Percentiles rank a stretch among this genome's conserved stretches.
Conservation (phyloP, 768 basidiomycete species). For the Naganishia randhawae region DNA sequence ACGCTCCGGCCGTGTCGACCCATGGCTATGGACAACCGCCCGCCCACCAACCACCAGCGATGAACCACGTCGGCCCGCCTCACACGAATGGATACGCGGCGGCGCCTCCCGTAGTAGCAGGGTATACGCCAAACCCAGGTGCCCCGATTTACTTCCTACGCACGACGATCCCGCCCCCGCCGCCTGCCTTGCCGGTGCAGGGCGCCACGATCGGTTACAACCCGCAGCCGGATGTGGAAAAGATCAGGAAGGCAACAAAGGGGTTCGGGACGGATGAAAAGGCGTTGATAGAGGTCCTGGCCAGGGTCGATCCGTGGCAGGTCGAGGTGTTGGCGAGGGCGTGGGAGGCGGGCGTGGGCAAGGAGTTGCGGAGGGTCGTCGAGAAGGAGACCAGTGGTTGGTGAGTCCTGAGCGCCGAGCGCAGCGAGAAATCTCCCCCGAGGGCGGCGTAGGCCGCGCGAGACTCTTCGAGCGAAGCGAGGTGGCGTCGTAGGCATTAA, state of each 20-base stretch:
- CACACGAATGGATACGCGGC: neutral
- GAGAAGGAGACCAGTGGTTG: constrained; percentile 51
- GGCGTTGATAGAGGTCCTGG: constrained; percentile 44
- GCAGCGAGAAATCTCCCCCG: too few relatives aligned
- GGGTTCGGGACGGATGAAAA: constrained; percentile 47
- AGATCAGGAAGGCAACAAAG: constrained; percentile 52
- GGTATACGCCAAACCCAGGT: neutral
- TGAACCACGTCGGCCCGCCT: neutral
- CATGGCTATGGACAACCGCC: neutral
- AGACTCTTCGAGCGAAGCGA: too few relatives aligned
- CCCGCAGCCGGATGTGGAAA: constrained; percentile 47
- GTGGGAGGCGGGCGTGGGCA: constrained; percentile 47
- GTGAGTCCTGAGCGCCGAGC: constrained; percentile 32
- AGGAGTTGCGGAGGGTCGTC: constrained; percentile 41
- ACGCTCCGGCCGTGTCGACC: neutral
- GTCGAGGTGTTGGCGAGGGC: constrained; percentile 46
- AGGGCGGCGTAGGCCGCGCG: too few relatives aligned
- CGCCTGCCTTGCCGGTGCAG: constrained; percentile 43
- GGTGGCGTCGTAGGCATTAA: too few relatives aligned
- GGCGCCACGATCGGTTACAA: constrained; percentile 40
- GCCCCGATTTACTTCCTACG: constrained; percentile 36
- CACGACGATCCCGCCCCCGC: constrained; percentile 43
- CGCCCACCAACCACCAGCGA: neutral
- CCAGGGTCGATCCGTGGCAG: constrained; percentile 47
- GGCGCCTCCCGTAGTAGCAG: neutral